Evolutionary conservation across 805 yeast genomes (phyloP), one percentile per base, ranked within the genome.

Genomic region (Wickerhamomyces queroliae): DNA sequence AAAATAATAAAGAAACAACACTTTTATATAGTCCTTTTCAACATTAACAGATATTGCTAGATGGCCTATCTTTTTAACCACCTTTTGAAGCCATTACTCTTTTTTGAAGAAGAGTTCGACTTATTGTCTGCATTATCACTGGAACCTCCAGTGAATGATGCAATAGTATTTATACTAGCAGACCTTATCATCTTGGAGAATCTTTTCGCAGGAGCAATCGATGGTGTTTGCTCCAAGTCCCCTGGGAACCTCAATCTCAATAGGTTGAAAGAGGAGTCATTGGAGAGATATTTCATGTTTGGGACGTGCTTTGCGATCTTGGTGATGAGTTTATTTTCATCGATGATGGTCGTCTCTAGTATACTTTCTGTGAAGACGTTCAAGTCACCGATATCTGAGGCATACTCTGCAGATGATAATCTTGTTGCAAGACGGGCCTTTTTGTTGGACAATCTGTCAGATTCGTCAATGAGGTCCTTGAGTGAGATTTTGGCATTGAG

Each of bases 101-200:
- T 40, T 19, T n/a, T n/a, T 27, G 43, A 7, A n/a, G n/a, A n/a
- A n/a, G n/a, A n/a, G n/a, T n/a, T n/a, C n/a, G n/a, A n/a, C n/a
- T n/a, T 23, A 20, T 27, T 16, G 28, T 20, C 11, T 35, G 18
- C 33, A 17, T 26, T 21, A 5, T 34, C 37, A 9, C 13, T n/a
- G 11, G 17, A 22, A 11, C 18, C 11, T 17, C 17, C 34, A 27
- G 37, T 39, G 37, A 49, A 47, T 2, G 50, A 42, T 5, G 53
- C 42, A 3, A 49, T 12, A 5, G 59, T 51, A 25, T 46, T 52
- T n/a, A 52, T 36, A 33, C 62, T 57, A 7, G 62, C 55, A 0
- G 62, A 57, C 28, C 48, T 45, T 16, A 59, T 57, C 40, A 59
- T 38, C 34, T 36, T 43, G 2, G 52, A 29, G 1, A 59, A 29